These are phyloP conservation scores for Henckelia pumila DNA, from an alignment of 257 asterid species.

Conservation along the genomic window DNA sequence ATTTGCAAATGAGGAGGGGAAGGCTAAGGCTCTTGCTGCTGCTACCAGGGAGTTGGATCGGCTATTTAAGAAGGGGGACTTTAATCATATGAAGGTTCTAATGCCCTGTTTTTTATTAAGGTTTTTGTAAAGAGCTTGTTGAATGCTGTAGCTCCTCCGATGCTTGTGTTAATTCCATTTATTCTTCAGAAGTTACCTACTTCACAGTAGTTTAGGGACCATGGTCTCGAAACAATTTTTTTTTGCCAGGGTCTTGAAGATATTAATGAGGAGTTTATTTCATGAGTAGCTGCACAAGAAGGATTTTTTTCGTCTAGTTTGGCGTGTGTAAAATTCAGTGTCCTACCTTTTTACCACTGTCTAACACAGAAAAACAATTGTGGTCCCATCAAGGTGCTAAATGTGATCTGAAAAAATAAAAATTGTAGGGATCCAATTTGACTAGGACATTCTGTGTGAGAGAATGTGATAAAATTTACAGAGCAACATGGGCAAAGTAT, in stretches of 20 bases:
- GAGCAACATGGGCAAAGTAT: conserved; percentile 6
- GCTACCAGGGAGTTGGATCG: conserved; percentile 90
- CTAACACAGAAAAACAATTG: neutral
- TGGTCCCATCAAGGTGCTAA: neutral
- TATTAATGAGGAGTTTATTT: neutral
- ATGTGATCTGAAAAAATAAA: neutral
- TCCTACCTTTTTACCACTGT: too few species aligned
- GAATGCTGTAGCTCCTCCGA: neutral
- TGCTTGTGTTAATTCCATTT: neutral
- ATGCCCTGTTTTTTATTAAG: neutral
- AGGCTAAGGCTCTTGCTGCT: conserved; percentile 77
- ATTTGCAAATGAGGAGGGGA: conserved; percentile 62
- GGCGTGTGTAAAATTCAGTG: neutral
- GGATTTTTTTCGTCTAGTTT: neutral
- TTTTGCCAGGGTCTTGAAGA: neutral
- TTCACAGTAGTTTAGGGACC: neutral
- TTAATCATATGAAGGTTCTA: conserved; percentile 76
- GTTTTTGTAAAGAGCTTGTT: neutral
- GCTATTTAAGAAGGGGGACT: conserved; percentile 85
- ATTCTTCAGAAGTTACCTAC: neutral
- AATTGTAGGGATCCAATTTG: neutral
- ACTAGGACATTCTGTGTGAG: neutral
- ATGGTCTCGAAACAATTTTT: neutral
- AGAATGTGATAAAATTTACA: neutral
- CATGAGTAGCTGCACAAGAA: neutral